phyloP scores from a whole-genome alignment of 2,329 filamentous ascomycete genomes.

The Fonsecaea monophora region DNA sequence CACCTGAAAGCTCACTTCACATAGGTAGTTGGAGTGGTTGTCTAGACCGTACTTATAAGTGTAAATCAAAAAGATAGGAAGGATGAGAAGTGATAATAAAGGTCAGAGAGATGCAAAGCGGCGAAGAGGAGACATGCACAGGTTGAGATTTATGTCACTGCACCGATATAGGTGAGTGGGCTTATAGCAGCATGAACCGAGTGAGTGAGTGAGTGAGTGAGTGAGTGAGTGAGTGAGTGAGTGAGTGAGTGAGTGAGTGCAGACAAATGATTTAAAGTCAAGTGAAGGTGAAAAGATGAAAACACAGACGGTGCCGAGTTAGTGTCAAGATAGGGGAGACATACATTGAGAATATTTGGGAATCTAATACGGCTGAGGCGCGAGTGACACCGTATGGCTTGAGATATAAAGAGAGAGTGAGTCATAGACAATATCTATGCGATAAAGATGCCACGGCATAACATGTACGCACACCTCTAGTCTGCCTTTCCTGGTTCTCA shows the following conservation, averaged over 20 bases:
- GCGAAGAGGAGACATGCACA: not conserved
- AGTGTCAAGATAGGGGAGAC: not conserved
- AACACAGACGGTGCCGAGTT: not conserved
- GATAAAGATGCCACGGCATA: slow-evolving; percentile 38
- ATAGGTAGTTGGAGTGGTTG: not conserved
- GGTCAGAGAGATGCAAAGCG: not conserved
- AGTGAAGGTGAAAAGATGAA: not conserved
- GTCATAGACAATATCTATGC: not conserved
- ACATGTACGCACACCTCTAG: slow-evolving; percentile 62
- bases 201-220: not conserved
- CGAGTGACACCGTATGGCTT: too few species aligned
- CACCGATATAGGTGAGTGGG: not conserved
- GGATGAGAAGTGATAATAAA: not conserved
- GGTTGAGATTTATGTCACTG: not conserved
- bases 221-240: too few species aligned
- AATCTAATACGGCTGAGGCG: too few species aligned
- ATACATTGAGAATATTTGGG: too few species aligned
- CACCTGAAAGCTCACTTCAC: not conserved
- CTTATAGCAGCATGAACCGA: not conserved
- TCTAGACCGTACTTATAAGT: not conserved
- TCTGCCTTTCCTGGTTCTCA: slow-evolving; percentile 60
- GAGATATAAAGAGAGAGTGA: not conserved
- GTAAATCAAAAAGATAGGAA: not conserved
- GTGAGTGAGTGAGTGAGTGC: not conserved
- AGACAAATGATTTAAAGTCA: not conserved